A percentile compares a stretch with the other conserved stretches of the same genome.
phyloP scores from a whole-genome alignment of 2,329 filamentous ascomycete genomes.

The Westerdykella aurantiaca region DNA sequence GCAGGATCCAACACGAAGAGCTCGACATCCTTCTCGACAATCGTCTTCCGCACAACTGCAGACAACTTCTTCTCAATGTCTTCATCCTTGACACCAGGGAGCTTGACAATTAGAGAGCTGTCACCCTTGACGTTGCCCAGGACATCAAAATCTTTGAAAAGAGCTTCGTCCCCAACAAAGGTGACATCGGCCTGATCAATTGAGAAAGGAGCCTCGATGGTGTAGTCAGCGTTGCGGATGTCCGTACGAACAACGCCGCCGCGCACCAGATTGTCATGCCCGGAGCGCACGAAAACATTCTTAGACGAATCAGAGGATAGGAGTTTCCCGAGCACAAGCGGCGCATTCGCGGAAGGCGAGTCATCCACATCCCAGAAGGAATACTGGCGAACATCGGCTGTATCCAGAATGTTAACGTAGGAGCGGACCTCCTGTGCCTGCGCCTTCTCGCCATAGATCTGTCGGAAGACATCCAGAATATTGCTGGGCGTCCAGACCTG shows the following conservation, averaged over 20 bases:
- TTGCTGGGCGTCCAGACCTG: constrained; percentile 57
- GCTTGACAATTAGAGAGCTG: constrained; percentile 68
- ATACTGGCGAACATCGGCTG: constrained; percentile 66
- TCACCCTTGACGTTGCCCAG: constrained; percentile 63
- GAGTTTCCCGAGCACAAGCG: constrained; percentile 55
- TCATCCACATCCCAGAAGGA: constrained; percentile 89
- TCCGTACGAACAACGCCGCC: constrained; percentile 81
- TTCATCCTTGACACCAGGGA: constrained; percentile 76
- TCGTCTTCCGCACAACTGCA: constrained; percentile 60
- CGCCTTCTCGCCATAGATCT: constrained; percentile 40
- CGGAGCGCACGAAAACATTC: constrained; percentile 56
- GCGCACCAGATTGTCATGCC: constrained; percentile 58
- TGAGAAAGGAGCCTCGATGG: constrained; percentile 77
- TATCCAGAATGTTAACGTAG: constrained; percentile 50
- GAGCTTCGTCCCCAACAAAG: constrained; percentile 71
- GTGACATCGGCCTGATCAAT: constrained; percentile 72
- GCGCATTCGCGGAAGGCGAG: constrained; percentile 60
- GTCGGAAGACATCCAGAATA: constrained; percentile 45
- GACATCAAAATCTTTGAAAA: constrained; percentile 73
- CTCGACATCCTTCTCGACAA: constrained; percentile 64
- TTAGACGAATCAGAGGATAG: constrained; percentile 55
- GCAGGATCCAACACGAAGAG: constrained; percentile 72
- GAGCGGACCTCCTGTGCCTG: constrained; percentile 39
- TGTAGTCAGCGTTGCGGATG: constrained; percentile 74
- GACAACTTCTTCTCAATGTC: constrained; percentile 85